Percentiles rank a stretch among this genome's conserved stretches.
Evolutionary conservation across 148 eudicot species (phyloP).

Genomic region (Persicaria maculosa): DNA sequence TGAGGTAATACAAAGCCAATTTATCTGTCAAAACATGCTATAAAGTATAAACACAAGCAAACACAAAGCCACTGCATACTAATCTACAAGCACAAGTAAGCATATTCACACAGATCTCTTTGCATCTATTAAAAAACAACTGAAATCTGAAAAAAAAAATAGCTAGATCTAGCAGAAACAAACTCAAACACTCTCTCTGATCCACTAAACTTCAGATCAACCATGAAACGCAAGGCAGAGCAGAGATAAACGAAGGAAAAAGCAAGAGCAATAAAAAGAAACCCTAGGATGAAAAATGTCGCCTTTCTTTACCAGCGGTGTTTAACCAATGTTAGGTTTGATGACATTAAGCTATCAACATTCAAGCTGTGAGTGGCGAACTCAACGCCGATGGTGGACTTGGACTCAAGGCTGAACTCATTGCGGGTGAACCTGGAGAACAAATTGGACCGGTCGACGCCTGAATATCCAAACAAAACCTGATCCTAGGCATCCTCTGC

Average conservation of each 20-base stretch:
- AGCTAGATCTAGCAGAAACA: no score
- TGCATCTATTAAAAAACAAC: background rate
- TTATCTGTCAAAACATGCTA: no score
- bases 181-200: no score
- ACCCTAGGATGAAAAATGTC: conserved; percentile 6
- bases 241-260: background rate
- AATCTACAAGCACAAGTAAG: background rate
- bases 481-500: conserved; percentile 36
- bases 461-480: conserved; percentile 36
- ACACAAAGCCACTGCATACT: no score
- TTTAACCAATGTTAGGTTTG: conserved; percentile 39
- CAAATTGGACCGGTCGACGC: conserved; percentile 35
- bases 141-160: background rate
- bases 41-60: no score
- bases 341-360: conserved; percentile 31
- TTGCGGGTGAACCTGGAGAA: conserved; percentile 30
- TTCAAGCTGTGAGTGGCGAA: conserved; percentile 33
- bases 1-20: no score
- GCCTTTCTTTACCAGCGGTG: conserved; percentile 43
- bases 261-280: background rate
- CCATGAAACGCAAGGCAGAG: background rate
- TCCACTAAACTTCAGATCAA: background rate
- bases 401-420: conserved; percentile 36
- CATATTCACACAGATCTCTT: background rate
- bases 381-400: conserved; percentile 38